Conservation (phyloP, 352 stramenopile species). For the Phytophthora cactorum region DNA sequence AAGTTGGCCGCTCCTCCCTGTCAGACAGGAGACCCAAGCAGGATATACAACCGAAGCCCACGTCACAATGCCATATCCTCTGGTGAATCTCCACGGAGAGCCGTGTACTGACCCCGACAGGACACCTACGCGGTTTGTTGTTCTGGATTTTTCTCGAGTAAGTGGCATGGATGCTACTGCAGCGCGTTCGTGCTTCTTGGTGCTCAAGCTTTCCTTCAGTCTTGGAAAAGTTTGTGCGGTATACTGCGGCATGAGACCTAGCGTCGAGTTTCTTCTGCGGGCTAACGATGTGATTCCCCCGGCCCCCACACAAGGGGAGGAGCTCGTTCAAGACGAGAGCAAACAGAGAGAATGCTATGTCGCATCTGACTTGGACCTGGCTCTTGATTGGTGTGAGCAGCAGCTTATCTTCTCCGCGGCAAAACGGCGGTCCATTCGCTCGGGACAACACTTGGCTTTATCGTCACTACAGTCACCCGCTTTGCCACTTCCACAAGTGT, state of each 20-base stretch:
- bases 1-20: constrained; percentile 19
- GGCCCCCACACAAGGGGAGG: neutral
- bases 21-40: neutral
- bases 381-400: constrained; percentile 71
- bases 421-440: constrained; percentile 46
- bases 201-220: constrained; percentile 67
- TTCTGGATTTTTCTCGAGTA: constrained; percentile 83
- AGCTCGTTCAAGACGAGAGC: constrained; percentile 8
- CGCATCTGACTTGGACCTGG: constrained; percentile 55
- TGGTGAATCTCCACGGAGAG: constrained; percentile 57
- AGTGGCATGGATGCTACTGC: constrained; percentile 83
- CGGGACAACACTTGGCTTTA: constrained; percentile 27
- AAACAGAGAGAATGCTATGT: constrained; percentile 39
- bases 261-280: constrained; percentile 62
- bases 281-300: constrained; percentile 59
- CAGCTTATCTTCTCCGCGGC: constrained; percentile 57
- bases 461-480: constrained; percentile 35
- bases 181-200: constrained; percentile 71
- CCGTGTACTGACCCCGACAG: constrained; percentile 37
- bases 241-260: constrained; percentile 67
- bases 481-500: constrained; percentile 49
- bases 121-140: constrained; percentile 62
- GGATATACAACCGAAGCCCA: constrained; percentile 20
- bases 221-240: constrained; percentile 55
- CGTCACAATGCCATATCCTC: constrained; percentile 16